Percentiles rank a stretch among this genome's conserved stretches.
These are phyloP conservation scores for Vitis hybrid DNA, from an alignment of 177 flowering plant species.

Conservation along the genomic window DNA sequence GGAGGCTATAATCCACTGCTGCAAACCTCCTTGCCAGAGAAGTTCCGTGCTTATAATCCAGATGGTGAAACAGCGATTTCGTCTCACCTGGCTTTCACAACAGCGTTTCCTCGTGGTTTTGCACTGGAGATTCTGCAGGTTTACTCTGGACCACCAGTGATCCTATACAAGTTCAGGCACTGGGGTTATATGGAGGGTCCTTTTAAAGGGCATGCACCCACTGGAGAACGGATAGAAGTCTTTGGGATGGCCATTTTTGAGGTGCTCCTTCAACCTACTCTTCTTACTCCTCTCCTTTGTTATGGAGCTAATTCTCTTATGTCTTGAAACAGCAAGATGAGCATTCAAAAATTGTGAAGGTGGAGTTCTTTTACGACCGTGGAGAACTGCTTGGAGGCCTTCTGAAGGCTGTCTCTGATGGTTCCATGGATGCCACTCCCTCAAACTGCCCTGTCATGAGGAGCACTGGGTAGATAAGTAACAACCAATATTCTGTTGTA, in stretches of 20 bases:
- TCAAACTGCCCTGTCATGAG: slow-evolving; percentile 46
- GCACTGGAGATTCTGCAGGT: slow-evolving; percentile 54
- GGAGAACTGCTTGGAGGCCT: slow-evolving; percentile 45
- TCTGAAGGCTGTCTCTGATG: slow-evolving; percentile 20
- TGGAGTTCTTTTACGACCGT: slow-evolving; percentile 48
- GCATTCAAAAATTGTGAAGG: slow-evolving; percentile 36
- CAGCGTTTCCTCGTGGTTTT: slow-evolving; percentile 56
- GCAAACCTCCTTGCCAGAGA: slow-evolving; percentile 63
- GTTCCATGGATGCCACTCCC: slow-evolving; percentile 9
- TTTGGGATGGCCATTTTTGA: slow-evolving; percentile 39
- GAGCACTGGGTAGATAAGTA: slow-evolving; percentile 21
- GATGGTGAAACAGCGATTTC: slow-evolving; percentile 57
- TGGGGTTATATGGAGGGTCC: slow-evolving; percentile 72
- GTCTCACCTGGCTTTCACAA: slow-evolving; percentile 39
- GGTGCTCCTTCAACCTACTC: slow-evolving; percentile 18
- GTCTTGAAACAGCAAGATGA: slow-evolving; percentile 33
- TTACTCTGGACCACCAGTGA: slow-evolving; percentile 55
- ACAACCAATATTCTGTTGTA: too few species aligned
- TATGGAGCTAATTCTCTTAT: neutral
- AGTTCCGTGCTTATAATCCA: slow-evolving; percentile 48
- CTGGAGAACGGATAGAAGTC: slow-evolving; percentile 50
- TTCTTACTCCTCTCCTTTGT: neutral
- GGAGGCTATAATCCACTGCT: slow-evolving; percentile 62
- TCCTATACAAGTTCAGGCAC: slow-evolving; percentile 64
- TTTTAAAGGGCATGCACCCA: slow-evolving; percentile 52